Evolutionary conservation across 2,329 filamentous ascomycete genomes (phyloP), one percentile per base, ranked within the genome.

Genomic region (Rhynchosporium agropyri): DNA sequence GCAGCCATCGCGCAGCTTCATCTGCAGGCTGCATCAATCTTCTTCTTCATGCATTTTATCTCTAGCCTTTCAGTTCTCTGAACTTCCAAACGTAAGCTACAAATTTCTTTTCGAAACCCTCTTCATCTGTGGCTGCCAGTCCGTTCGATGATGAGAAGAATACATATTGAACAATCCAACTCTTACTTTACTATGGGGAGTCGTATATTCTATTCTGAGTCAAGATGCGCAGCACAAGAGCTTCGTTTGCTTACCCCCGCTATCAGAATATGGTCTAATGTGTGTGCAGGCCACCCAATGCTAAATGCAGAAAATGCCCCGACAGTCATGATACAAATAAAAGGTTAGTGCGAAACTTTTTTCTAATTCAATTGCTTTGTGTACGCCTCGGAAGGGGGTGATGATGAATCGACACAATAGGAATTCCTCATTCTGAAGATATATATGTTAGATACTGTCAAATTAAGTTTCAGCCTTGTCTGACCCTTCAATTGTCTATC

Each of bases 391-490:
- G 20, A 48, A 61, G 69, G 72, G 72, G 67, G 68, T 75, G 74
- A 75, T 75, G 73, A 75, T 71, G 63, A 70, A 68, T 64, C 66
- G 70, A 74, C 70, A 73, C 69, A 66, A 71, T 70, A 75, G 74
- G 74, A 74, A 75, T 74, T 73, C 72, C 70, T 75, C 73, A 70
- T 71, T 73, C 70, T 65, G 69, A 74, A 75, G 70, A 70, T 71
- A 72, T 69, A 54, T 67, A 74, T 74, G 76, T 76, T 62, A 68
- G 72, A 74, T 73, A 71, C 73, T 72, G 74, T 76, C 68, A 73
- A 64, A 67, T 70, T 72, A 74, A 74, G 76, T 78, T 78, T 78
- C 76, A 78, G 76, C 76, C 76, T 78, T 78, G 76, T 78, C 76
- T 78, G 76, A 78, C 74, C 73, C 71, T 63, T 62, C 60, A 57